phyloP scores from a whole-genome alignment of 2,329 filamentous ascomycete genomes.

The Fusarium circinatum region DNA sequence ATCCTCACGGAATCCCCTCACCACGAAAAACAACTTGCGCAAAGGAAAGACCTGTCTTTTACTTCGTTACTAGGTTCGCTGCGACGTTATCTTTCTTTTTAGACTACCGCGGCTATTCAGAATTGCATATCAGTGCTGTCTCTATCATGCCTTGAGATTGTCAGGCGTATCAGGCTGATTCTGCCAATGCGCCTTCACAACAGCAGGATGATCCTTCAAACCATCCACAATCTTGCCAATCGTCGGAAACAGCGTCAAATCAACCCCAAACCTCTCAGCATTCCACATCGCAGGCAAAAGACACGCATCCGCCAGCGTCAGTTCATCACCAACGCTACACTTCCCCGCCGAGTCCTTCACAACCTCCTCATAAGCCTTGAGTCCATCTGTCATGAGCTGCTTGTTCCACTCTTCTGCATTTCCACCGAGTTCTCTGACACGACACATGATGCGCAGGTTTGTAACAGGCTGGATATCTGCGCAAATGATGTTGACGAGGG shows the following conservation, averaged over 20 bases:
- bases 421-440: constrained; percentile 56
- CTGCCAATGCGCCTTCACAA: constrained; percentile 64
- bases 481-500: constrained; percentile 64
- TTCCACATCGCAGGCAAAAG: constrained; percentile 68
- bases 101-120: accelerated
- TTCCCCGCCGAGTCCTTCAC: constrained; percentile 53
- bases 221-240: constrained; percentile 57
- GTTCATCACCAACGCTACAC: constrained; percentile 65
- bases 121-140: not conserved
- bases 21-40: no score
- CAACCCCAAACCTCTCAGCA: constrained; percentile 64
- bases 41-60: no score
- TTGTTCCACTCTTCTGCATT: constrained; percentile 61
- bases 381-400: constrained; percentile 61
- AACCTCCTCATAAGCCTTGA: constrained; percentile 66
- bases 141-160: constrained; percentile 36
- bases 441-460: constrained; percentile 63
- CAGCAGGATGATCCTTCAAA: constrained; percentile 60
- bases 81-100: not conserved
- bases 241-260: constrained; percentile 60
- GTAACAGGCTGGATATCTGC: constrained; percentile 70
- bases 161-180: constrained; percentile 61
- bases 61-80: no score
- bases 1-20: no score
- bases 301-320: constrained; percentile 68